These are phyloP conservation scores for Monilinia vaccinii-corymbosi DNA, from an alignment of 2,329 filamentous ascomycete species.

Conservation along the genomic window DNA sequence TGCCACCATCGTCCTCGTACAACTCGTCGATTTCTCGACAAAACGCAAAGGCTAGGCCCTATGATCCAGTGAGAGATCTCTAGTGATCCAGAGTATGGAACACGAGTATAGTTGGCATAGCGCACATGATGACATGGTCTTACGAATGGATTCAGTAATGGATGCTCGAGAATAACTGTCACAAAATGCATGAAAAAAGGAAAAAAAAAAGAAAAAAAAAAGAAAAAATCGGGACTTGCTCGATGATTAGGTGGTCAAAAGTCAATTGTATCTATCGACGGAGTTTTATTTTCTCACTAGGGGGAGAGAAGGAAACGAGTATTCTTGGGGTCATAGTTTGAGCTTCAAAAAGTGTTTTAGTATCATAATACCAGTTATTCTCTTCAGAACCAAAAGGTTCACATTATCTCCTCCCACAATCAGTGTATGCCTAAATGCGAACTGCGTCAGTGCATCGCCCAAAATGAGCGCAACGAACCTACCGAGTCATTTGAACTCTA, in stretches of 20 bases:
- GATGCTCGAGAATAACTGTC: not conserved
- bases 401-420: not conserved
- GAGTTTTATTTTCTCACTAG: not conserved
- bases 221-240: not conserved
- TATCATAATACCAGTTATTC: not conserved
- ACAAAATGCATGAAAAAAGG: not conserved
- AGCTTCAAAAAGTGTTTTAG: slow-evolving; percentile 1
- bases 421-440: not conserved
- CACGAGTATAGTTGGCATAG: not conserved
- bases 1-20: not conserved
- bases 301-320: not conserved
- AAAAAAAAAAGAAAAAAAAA: not conserved
- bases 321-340: not conserved
- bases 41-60: not conserved
- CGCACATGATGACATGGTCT: not conserved
- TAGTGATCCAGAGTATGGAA: not conserved
- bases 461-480: not conserved
- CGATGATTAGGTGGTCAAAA: not conserved
- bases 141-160: not conserved
- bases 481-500: not conserved
- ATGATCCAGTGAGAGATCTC: slow-evolving; percentile 17
- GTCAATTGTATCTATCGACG: not conserved
- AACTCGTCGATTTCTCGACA: not conserved
- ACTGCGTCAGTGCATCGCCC: not conserved
- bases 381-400: not conserved